Base-by-base conservation (phyloP, 768 basidiomycete genomes). In the Grammothele lineata region DNA sequence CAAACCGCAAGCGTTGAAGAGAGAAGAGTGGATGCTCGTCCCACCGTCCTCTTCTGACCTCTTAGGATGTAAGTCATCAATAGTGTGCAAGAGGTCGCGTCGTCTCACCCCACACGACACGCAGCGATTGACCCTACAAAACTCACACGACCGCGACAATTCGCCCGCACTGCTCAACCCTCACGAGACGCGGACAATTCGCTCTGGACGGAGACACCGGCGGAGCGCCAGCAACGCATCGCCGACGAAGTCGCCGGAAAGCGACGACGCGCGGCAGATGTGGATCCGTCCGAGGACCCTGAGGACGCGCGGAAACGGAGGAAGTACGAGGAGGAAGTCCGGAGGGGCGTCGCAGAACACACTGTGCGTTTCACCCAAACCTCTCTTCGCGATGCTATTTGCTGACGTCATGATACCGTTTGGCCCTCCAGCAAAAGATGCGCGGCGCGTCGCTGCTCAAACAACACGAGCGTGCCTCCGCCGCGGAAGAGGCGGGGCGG, bases 11-110 rank as follows among this genome's bases (percentile, higher is more conserved):
- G 76, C 77, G 32, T 70, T 81, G 32, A 71, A 91, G 64, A 81
- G 96, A 35, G 91, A 97, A 17, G 93, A 94, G 64, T 99, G 96
- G 96, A 99, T 99, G 96, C 75, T 98, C 37, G 86, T 87, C 1
- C 95, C 95, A 1, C 95, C 96, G 0, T 81, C 85, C 17, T 78
- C 83, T 1, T 83, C 87, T 2, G 87, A 88, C 51, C 65, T 95
- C 11, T 72, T 94, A 4, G 78, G 77, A 38, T 84, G 92, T 94
- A 57, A 53, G 86, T 77, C 15, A 26, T n/a, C n/a, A n/a, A n/a
- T n/a, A n/a, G n/a, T n/a, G n/a, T n/a, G n/a, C n/a, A n/a, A n/a
- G n/a, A n/a, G n/a, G n/a, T n/a, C n/a, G n/a, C n/a, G n/a, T n/a
- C n/a, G n/a, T n/a, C n/a, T n/a, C n/a, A n/a, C n/a, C n/a, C n/a